Evolutionary conservation across 2,329 filamentous ascomycete species (phyloP), one percentile per base, ranked within the genome.

Genomic region (Penicillium sp.): DNA sequence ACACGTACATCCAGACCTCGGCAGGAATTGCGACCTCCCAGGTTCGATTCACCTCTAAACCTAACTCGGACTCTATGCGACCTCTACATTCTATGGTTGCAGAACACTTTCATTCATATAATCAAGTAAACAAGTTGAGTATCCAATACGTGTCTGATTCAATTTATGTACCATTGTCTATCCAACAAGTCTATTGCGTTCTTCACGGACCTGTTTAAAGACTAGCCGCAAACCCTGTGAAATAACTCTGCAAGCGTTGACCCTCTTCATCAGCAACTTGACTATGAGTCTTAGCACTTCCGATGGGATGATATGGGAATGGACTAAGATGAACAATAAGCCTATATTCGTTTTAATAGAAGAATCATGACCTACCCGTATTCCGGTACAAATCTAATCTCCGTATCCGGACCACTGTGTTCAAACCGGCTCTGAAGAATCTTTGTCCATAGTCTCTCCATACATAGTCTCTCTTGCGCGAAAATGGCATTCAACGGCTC

Each of bases 401-500:
- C 50, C 9, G 50, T 28, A 9, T 54, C 31, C 2, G 45, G 16
- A 2, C 49, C 42, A 33, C 46, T 49, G 10, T 48, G 18, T 16
- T 46, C 36, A 28, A 49, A 24, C 18, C 50, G 50, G 3, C 38
- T 44, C 14, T 51, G 43, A 4, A 64, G 48, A 20, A 62, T 49
- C 2, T 55, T 40, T 1, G 43, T 46, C 62, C 61, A 64, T 5
- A 60, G 40, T 5, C 58, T 62, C 20, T 72, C 69, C 30, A 72
- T 71, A 46, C 68, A 71, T 1, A 53, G 46, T 30, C 63, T 54
- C 44, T 72, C 69, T 1, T 60, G 44, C 4, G 55, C 51, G 27
- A 69, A 72, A 18, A 57, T 50, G 0, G 63, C 61, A 28, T 70
- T 61, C 1, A 63, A 58, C 2, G 70, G 70, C 4, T 73, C 68